Evolutionary conservation across 108 stramenopile genomes (phyloP).

Genomic region (Hondaea fermentalgiana): DNA sequence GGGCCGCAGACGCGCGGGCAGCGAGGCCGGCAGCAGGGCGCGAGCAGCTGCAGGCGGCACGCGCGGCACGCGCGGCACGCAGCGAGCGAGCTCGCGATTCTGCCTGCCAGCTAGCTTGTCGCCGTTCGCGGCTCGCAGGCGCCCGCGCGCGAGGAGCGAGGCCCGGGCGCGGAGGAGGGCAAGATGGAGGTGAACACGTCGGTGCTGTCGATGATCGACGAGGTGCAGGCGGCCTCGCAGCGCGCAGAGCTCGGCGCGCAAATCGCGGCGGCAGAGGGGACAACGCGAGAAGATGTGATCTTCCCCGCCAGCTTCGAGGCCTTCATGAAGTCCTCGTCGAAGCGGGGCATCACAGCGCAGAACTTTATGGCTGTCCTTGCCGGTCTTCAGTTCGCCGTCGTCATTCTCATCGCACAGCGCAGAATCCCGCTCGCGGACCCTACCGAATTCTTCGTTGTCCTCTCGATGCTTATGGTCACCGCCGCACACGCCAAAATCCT

Average conservation of each 20-base stretch:
- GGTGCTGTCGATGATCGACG: background rate
- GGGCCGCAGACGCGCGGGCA: too few relatives aligned
- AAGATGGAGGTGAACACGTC: background rate
- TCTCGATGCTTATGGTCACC: background rate
- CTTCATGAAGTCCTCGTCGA: background rate
- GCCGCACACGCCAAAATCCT: background rate
- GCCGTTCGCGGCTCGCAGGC: too few relatives aligned
- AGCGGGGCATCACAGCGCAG: background rate
- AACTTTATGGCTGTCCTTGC: background rate
- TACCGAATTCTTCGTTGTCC: background rate
- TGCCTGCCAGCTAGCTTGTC: too few relatives aligned
- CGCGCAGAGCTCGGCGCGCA: background rate
- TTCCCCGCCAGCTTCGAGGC: background rate
- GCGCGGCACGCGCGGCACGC: too few relatives aligned
- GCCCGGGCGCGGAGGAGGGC: background rate
- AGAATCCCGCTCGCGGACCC: background rate
- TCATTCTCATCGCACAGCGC: background rate
- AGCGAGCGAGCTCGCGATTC: too few relatives aligned
- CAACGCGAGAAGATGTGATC: background rate
- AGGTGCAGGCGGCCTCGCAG: background rate
- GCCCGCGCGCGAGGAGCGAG: too few relatives aligned
- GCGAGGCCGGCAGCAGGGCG: too few relatives aligned
- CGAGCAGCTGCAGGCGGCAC: too few relatives aligned
- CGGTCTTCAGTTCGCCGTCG: background rate
- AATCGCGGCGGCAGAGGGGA: background rate